Evolutionary conservation across 1,284 basidiomycete species (phyloP).

Genomic region (Melampsora larici-populina): DNA sequence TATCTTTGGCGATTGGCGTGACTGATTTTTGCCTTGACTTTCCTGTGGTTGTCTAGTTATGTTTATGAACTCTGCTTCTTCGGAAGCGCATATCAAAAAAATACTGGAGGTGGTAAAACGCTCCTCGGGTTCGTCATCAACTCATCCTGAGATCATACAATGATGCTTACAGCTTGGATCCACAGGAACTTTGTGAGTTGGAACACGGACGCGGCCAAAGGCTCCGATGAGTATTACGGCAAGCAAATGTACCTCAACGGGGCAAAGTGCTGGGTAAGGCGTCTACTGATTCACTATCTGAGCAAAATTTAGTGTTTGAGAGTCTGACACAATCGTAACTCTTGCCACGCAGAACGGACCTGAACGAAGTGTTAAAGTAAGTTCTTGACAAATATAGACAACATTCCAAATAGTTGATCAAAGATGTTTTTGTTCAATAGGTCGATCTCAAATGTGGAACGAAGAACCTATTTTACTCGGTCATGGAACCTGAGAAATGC

Average conservation of each 20-base stretch:
- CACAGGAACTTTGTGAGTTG: constrained; percentile 70
- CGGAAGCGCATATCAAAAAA: constrained; percentile 79
- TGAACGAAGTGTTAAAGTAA: constrained; percentile 70
- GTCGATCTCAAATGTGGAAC: constrained; percentile 78
- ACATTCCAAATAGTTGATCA: neutral
- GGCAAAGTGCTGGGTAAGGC: constrained; percentile 67
- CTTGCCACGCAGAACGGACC: constrained; percentile 71
- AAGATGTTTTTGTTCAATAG: constrained; percentile 55
- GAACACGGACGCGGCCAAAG: constrained; percentile 64
- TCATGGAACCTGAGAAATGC: constrained; percentile 93
- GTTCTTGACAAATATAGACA: neutral
- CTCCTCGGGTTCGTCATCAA: constrained; percentile 69
- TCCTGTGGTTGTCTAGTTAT: constrained; percentile 62
- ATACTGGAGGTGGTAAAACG: constrained; percentile 73
- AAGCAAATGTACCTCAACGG: constrained; percentile 79
- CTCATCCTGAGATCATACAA: constrained; percentile 40
- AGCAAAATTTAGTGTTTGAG: neutral
- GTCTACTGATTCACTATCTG: neutral
- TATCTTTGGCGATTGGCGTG: neutral
- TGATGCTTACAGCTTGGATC: neutral
- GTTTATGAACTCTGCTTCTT: constrained; percentile 97
- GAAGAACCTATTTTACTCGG: constrained; percentile 74
- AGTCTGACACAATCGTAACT: neutral
- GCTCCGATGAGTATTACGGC: constrained; percentile 70
- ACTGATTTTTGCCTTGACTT: neutral